phyloP scores from a whole-genome alignment of 768 basidiomycete genomes.

The Naematelia encephala region DNA sequence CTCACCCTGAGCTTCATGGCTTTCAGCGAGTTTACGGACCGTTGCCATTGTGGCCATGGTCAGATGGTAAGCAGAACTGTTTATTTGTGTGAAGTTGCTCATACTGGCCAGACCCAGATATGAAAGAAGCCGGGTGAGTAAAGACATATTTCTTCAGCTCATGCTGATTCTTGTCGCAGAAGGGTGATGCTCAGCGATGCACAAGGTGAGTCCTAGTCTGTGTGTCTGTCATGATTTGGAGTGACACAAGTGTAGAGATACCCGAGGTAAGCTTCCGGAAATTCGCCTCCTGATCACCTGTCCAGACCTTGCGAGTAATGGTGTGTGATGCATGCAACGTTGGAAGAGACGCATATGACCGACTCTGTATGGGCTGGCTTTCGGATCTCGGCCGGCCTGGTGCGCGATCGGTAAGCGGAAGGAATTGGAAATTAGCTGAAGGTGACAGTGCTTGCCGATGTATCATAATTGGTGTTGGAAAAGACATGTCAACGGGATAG shows the following conservation, averaged over 20 bases:
- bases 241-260: background rate
- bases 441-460: background rate
- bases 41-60: conserved; percentile 22
- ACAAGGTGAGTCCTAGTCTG: background rate
- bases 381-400: background rate
- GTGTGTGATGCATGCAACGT: background rate
- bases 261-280: too few relatives aligned
- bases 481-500: too few relatives aligned
- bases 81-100: too few relatives aligned
- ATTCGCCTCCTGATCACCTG: too few relatives aligned
- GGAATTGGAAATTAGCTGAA: background rate
- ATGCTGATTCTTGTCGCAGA: background rate
- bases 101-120: conserved; percentile 2
- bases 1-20: conserved; percentile 5
- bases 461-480: conserved; percentile 4
- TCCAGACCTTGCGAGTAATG: background rate
- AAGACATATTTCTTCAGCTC: background rate
- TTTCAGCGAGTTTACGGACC: conserved; percentile 5
- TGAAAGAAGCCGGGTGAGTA: conserved; percentile 5
- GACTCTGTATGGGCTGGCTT: background rate
- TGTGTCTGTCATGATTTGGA: background rate
- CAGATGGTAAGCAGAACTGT: conserved; percentile 7
- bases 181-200: background rate
- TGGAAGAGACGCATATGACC: background rate
- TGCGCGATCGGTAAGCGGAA: background rate